Conservation (phyloP, 176 grass and related monocot species). For the Carex parvula region DNA sequence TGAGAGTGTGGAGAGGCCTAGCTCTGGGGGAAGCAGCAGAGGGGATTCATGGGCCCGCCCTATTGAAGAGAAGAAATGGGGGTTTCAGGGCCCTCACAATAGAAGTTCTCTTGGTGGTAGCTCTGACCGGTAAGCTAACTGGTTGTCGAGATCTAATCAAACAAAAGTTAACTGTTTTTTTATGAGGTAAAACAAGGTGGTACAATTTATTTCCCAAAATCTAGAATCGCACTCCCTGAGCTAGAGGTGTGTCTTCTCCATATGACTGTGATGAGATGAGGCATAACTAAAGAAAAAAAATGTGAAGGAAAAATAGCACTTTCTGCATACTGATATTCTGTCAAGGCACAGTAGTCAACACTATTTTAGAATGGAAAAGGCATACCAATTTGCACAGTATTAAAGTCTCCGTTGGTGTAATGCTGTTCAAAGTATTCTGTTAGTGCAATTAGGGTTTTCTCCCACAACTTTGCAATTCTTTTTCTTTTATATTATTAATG, state of each 20-base stretch:
- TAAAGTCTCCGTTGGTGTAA: background rate
- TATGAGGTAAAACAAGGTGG: background rate
- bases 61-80: slow-evolving; percentile 70
- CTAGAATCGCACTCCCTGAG: background rate
- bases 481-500: background rate
- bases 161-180: background rate
- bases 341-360: background rate
- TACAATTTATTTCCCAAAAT: background rate
- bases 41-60: slow-evolving; percentile 40
- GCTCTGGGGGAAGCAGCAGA: slow-evolving; percentile 44
- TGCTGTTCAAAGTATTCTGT: background rate
- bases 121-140: slow-evolving; percentile 53
- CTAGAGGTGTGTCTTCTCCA: background rate
- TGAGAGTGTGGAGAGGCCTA: slow-evolving; percentile 51
- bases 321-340: background rate
- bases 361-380: background rate
- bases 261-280: background rate
- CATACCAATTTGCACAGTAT: background rate
- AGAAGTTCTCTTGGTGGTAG: slow-evolving; percentile 53
- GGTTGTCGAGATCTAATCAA: background rate
- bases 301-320: background rate
- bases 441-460: background rate
- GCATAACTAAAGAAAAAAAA: background rate
- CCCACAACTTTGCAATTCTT: background rate
- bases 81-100: slow-evolving; percentile 60